phyloP scores from a whole-genome alignment of 2,329 filamentous ascomycete species.

The Penicillium sp. region DNA sequence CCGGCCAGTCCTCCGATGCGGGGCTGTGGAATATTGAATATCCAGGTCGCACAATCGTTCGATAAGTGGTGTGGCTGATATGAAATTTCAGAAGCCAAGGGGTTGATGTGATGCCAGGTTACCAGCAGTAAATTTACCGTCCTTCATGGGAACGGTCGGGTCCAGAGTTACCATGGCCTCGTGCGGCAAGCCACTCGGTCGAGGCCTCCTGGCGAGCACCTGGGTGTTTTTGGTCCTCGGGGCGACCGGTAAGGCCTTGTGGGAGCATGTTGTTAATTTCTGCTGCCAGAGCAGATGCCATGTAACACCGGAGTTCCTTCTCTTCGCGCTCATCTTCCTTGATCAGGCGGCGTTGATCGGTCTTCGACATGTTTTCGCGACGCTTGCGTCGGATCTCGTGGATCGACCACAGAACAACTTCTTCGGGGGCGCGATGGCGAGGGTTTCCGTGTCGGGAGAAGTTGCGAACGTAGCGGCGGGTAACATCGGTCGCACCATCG shows the following conservation, averaged over 20 bases:
- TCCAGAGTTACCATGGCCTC: constrained; percentile 34
- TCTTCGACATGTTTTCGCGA: constrained; percentile 77
- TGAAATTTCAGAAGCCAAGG: constrained; percentile 3
- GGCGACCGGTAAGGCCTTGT: constrained; percentile 25
- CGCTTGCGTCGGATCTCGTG: constrained; percentile 86
- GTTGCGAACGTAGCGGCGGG: constrained; percentile 61
- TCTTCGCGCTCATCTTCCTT: constrained; percentile 53
- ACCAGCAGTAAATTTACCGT: constrained; percentile 28
- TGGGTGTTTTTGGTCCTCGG: constrained; percentile 46
- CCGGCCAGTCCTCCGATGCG: constrained; percentile 11
- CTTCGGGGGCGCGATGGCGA: constrained; percentile 78
- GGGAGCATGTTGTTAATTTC: constrained; percentile 48
- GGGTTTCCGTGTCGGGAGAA: constrained; percentile 62
- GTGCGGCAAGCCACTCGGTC: constrained; percentile 34
- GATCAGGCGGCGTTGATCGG: constrained; percentile 57
- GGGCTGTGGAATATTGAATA: constrained; percentile 1
- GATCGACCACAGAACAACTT: constrained; percentile 86
- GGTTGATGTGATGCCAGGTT: constrained; percentile 1
- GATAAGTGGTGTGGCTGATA: constrained; percentile 7
- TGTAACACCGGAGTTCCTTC: constrained; percentile 47
- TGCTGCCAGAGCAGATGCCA: constrained; percentile 46
- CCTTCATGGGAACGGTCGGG: constrained; percentile 36
- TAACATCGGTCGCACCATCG: constrained; percentile 72
- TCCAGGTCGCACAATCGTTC: constrained; percentile 15
- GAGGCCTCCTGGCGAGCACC: constrained; percentile 37